Conservation (phyloP, 306 rosid species). For the Lathyrus tuberosus region DNA sequence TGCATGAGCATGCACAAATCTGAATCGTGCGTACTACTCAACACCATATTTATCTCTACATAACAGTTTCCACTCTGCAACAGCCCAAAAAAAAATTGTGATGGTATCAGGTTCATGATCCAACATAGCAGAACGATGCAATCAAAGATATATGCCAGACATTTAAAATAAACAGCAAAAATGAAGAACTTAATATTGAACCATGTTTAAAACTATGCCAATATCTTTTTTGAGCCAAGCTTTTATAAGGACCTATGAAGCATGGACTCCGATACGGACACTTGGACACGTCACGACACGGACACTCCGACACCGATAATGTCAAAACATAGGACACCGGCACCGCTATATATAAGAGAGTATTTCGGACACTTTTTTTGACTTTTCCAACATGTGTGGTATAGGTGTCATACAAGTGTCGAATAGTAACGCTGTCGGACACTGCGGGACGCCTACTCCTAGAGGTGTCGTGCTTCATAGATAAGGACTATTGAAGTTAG, state of each 20-base stretch:
- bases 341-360: no score
- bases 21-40: slow-evolving; percentile 28
- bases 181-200: slow-evolving; percentile 5
- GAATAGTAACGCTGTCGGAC: no score
- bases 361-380: no score
- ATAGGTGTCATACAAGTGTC: no score
- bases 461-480: no score
- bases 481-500: not conserved
- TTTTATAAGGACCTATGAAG: not conserved
- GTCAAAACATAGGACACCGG: no score
- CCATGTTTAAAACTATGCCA: slow-evolving; percentile 9
- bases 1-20: slow-evolving; percentile 49
- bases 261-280: no score
- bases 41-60: slow-evolving; percentile 44
- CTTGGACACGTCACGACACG: no score
- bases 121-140: slow-evolving; percentile 2
- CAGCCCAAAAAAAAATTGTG: slow-evolving; percentile 2
- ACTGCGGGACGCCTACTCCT: no score
- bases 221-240: slow-evolving; percentile 6
- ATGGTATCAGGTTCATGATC: slow-evolving; percentile 16
- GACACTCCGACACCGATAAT: no score
- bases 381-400: no score
- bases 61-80: slow-evolving; percentile 84
- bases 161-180: not conserved
- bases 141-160: slow-evolving; percentile 6